Evolutionary conservation across 1,139 yeast species (phyloP), one percentile per base, ranked within the genome.

Genomic region (Hyphopichia khmerensis): DNA sequence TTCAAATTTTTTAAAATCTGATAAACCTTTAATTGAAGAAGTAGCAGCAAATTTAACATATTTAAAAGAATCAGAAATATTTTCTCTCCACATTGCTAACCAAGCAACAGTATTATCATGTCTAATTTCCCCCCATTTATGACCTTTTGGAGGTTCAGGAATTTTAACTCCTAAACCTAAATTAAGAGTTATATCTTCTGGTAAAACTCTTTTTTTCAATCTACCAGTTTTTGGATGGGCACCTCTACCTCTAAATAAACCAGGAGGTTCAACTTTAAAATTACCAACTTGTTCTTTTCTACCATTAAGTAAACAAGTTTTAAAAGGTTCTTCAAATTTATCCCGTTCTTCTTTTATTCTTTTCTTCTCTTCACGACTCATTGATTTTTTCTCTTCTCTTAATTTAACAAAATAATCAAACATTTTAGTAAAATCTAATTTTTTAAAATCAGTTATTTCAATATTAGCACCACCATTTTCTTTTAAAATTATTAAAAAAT

Each of bases 1-100:
- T 61, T 91, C 97, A 61, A 90, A 93, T 67, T 93, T 91, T 55
- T 87, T 89, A 60, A 74, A 86, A 62, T 91, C 99, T 50, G 95
- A 84, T 65, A 85, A 84, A 38, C 98, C 98, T 63, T 91, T 91
- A 48, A 91, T 70, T 1, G 96, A 87, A 1, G 97, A 90, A 55
- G 83, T 88, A 27, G 95, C 95, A 2, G 96, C 96, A 64, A 91
- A 81, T 60, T 96, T 73, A 41, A 91, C 98, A 60, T 91, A 93
- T 62, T 91, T 91, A 55, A 82, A 79, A 31, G 84, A 77, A 52
- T 87, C 89, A 43, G 89, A 83, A 50, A 91, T 87, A 56, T 91
- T 91, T 64, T 91, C 98, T 60, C 86, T 84, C 98, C 98, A 91
- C 86, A 86, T 90, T 0, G 97, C 98, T 45, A 91, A 73, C 99